Base-by-base conservation (phyloP, 306 rosid species). In the Vicia faba region DNA sequence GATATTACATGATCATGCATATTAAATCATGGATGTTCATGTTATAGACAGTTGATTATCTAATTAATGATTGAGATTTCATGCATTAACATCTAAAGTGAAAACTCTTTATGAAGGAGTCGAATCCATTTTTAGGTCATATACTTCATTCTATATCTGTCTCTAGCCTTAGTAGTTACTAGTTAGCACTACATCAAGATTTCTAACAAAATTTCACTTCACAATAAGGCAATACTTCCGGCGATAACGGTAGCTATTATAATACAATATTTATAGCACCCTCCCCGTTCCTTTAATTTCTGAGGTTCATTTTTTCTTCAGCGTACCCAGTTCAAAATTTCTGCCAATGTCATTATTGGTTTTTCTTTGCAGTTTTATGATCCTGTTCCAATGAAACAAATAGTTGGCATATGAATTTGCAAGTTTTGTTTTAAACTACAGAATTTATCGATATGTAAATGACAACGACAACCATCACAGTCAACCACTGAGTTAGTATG, bases 101-200 rank as follows among this genome's bases (percentile, higher is more conserved):
- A 51, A 51, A 7, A 14, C 8, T 54, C 14, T 23, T 13, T 25
- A 23, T 25, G 23, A 11, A 54, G 8, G 36, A 54, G 38, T 5
- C 18, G 28, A 56, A 28, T 28, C 38, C 9, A 23, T 53, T 54
- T 16, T 14, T 36, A 13, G 53, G 29, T 31, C 76, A 18, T 64
- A 59, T 63, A 29, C 54, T 53, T 69, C 33, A 43, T 41, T 19
- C 70, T 46, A n/a, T 49, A 16, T 23, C 40, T 49, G 57, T 50
- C 57, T 19, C 57, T 9, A 50, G 29, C 57, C 57, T 50, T 50
- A 19, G n/a, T 20, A 50, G 29, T 50, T 50, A 19, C 7, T 20
- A 50, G 29, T 50, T 50, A 19, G 29, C 11, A 20, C 57, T 50
- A 19, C 57, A 19, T 19, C 28, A 11, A 19, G 57, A 50, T 50